phyloP scores from a whole-genome alignment of 345 rosid species.

The Diplotaxis tenuifolia region DNA sequence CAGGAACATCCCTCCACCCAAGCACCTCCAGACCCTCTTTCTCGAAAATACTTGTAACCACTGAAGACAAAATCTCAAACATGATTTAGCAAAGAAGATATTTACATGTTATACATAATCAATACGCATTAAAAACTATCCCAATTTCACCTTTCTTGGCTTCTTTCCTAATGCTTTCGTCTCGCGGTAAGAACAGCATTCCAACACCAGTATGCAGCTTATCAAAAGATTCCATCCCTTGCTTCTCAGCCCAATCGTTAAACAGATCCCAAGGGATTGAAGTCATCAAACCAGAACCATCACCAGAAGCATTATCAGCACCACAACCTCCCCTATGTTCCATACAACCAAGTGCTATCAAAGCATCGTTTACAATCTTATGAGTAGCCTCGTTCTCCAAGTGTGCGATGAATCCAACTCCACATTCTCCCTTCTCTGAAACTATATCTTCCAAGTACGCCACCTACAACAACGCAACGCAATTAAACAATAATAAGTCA shows the following conservation, averaged over 20 bases:
- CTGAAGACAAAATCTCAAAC: conserved; percentile 44
- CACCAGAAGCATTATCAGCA: conserved; percentile 96
- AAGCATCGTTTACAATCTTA: conserved; percentile 69
- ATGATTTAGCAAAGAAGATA: conserved; percentile 14
- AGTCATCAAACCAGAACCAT: conserved; percentile 96
- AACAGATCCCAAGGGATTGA: conserved; percentile 96
- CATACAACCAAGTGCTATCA: conserved; percentile 95
- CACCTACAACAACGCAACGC: conserved; percentile 43
- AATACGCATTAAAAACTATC: neutral
- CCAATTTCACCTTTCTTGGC: conserved; percentile 72
- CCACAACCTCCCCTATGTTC: conserved; percentile 99
- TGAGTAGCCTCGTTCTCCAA: conserved; percentile 85
- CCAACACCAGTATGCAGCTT: conserved; percentile 89
- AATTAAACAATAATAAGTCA: conserved; percentile 14
- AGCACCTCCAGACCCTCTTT: conserved; percentile 99
- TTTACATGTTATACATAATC: neutral
- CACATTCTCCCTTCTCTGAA: conserved; percentile 94
- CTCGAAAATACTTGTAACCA: conserved; percentile 64
- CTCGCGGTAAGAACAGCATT: conserved; percentile 82
- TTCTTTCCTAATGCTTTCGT: conserved; percentile 54
- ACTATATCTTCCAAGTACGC: conserved; percentile 83
- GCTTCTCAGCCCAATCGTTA: conserved; percentile 68
- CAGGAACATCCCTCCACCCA: conserved; percentile 98
- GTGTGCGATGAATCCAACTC: conserved; percentile 95
- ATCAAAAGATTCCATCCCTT: conserved; percentile 77